phyloP scores from a whole-genome alignment of 768 basidiomycete genomes.

The Mycena chlorophos region DNA sequence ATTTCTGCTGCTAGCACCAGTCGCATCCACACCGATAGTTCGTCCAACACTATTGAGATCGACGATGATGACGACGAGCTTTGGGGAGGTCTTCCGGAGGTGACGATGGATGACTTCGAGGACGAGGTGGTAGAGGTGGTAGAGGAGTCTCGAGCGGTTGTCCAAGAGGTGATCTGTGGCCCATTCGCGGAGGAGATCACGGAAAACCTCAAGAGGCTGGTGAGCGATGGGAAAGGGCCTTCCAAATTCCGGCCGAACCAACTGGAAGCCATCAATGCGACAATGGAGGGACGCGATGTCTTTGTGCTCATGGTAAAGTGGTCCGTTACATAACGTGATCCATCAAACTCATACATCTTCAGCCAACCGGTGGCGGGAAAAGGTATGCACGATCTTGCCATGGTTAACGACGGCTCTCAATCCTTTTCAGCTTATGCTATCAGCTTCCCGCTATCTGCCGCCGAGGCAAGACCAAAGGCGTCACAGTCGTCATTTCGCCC shows the following conservation, averaged over 20 bases:
- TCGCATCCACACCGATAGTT: not conserved
- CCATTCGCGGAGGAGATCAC: constrained; percentile 46
- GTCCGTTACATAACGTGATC: not conserved
- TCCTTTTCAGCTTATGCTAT: constrained; percentile 58
- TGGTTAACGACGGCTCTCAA: not conserved
- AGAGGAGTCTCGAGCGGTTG: too few species aligned
- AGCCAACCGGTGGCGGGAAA: constrained; percentile 91
- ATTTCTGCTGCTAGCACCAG: not conserved
- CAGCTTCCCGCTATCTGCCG: constrained; percentile 87
- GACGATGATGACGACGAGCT: constrained; percentile 44
- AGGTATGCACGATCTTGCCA: constrained; percentile 25
- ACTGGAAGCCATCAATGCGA: constrained; percentile 79
- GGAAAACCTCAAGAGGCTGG: constrained; percentile 45
- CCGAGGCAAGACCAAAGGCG: constrained; percentile 68
- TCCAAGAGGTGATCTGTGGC: constrained; percentile 13
- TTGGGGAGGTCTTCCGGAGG: constrained; percentile 49
- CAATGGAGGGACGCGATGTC: constrained; percentile 79
- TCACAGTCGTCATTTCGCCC: constrained; percentile 90
- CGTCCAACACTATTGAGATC: constrained; percentile 16
- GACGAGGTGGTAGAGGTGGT: too few species aligned
- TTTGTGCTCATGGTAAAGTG: constrained; percentile 74
- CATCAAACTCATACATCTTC: not conserved
- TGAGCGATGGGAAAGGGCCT: constrained; percentile 74
- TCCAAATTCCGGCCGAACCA: constrained; percentile 78
- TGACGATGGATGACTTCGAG: constrained; percentile 31